Percentiles rank a stretch among this genome's conserved stretches.
Conservation (phyloP, 768 basidiomycete species). For the Tylopilus subfusipes region DNA sequence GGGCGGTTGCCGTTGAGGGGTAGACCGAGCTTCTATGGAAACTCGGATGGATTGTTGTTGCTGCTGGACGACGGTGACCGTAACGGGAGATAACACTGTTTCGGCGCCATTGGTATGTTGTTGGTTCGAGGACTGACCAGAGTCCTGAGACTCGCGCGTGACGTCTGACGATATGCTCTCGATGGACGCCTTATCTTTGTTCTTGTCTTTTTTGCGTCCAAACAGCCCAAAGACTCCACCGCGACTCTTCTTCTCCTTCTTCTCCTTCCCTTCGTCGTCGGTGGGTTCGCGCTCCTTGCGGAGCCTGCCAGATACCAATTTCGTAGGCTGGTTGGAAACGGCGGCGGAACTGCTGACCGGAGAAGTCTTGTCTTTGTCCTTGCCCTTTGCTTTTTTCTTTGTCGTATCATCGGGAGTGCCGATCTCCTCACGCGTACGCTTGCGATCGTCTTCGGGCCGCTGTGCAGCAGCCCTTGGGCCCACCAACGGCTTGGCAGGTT, state of each 20-base stretch:
- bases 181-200: constrained; percentile 56
- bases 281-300: constrained; percentile 44
- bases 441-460: constrained; percentile 51
- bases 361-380: constrained; percentile 45
- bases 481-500: constrained; percentile 24
- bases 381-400: constrained; percentile 48
- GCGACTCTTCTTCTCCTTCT: constrained; percentile 62
- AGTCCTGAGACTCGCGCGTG: constrained; percentile 59
- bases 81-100: constrained; percentile 49
- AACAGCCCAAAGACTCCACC: constrained; percentile 79
- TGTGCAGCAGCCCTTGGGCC: constrained; percentile 39
- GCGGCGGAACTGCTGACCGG: constrained; percentile 28
- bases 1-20: constrained; percentile 16
- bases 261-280: constrained; percentile 51
- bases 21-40: constrained; percentile 18
- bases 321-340: constrained; percentile 22
- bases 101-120: constrained; percentile 27
- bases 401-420: constrained; percentile 42
- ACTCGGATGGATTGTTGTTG: constrained; percentile 43
- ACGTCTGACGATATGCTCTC: constrained; percentile 50
- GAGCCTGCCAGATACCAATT: constrained; percentile 32
- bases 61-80: constrained; percentile 53
- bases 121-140: constrained; percentile 49
- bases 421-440: constrained; percentile 50
- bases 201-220: constrained; percentile 70